Base-by-base conservation (phyloP, 2,329 filamentous ascomycete species). In the Trichophyton benhamiae region DNA sequence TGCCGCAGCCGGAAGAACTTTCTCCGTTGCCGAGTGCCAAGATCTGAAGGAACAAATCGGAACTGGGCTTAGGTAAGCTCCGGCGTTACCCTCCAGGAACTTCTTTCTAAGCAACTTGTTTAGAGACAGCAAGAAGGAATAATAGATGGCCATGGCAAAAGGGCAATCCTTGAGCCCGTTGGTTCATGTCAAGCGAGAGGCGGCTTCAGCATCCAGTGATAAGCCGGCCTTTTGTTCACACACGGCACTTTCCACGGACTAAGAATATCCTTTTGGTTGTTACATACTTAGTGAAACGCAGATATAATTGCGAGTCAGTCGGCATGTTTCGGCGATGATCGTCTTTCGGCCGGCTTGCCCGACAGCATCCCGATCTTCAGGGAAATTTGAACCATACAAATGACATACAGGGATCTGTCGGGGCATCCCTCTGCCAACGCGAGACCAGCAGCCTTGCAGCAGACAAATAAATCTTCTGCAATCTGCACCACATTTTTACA, bases 261-360 rank as follows among this genome's bases (percentile, higher is more conserved):
- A 17, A 44, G n/a, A n/a, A n/a, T 44, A 44, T 38, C 33, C 33
- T 38, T 11, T 11, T 13, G 33, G 7, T 20, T 22, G 44, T 22
- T 48, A 48, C 20, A 22, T 25, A 48, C 44, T 11, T 48, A 25
- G 44, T 48, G 11, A 48, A 48, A 48, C 44, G 17, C 44, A 48
- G 5, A 9, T 48, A 48, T 48, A 38, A 13, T 13, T 38, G 33
- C 44, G 2, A 20, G 44, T 25, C 15, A 15, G 30, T n/a, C 20
- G 52, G 11, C 13, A 27, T 55, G 52, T 15, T 55, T 55, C 52
- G 52, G 52, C 52, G 27, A 36, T 9, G 52, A 55, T 55, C 52
- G 52, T 55, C 52, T 55, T 55, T 55, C 52, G 52, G 52, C 52
- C 52, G 52, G 52, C 15, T 55, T 20, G 52, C n/a, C 52, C 52